phyloP scores from a whole-genome alignment of 2,329 filamentous ascomycete genomes.

The Paramyrothecium roridum region DNA sequence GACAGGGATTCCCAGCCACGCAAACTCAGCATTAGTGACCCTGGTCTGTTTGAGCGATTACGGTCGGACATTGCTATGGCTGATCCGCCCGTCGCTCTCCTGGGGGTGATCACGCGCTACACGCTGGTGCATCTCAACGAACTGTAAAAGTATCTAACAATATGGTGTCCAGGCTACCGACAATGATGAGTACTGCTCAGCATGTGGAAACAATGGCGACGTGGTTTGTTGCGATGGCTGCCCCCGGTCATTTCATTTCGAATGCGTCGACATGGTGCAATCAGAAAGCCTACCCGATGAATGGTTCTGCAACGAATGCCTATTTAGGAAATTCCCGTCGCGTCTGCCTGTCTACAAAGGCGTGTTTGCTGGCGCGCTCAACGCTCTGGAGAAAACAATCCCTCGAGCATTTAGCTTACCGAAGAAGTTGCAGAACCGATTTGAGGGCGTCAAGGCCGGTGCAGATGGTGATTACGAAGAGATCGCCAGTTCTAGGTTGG shows the following conservation, averaged over 20 bases:
- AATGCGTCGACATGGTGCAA: conserved; percentile 80
- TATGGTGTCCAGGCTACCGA: conserved; percentile 41
- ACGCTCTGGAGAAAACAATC: conserved; percentile 64
- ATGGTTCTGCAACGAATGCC: conserved; percentile 81
- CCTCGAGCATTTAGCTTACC: conserved; percentile 73
- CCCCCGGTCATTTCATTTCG: conserved; percentile 83
- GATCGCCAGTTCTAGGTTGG: conserved; percentile 52
- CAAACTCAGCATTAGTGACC: background rate
- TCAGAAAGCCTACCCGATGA: conserved; percentile 65
- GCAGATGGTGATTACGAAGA: conserved; percentile 80
- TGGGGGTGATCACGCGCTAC: background rate
- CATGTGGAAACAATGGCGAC: conserved; percentile 79
- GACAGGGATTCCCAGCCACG: conserved; percentile 10
- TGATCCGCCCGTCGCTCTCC: too few relatives aligned
- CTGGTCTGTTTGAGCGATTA: background rate
- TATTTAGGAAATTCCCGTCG: conserved; percentile 45
- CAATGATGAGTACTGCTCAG: conserved; percentile 87
- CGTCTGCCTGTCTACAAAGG: conserved; percentile 45
- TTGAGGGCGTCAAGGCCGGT: conserved; percentile 75
- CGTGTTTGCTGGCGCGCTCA: conserved; percentile 61
- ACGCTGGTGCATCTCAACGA: conserved; percentile 6
- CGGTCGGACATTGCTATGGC: background rate
- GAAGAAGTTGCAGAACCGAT: conserved; percentile 66
- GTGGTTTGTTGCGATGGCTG: conserved; percentile 94
- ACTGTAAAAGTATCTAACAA: conserved; percentile 30